These are phyloP conservation scores for Naganishia liquefaciens DNA, from an alignment of 1,284 basidiomycete genomes.

Conservation along the genomic window DNA sequence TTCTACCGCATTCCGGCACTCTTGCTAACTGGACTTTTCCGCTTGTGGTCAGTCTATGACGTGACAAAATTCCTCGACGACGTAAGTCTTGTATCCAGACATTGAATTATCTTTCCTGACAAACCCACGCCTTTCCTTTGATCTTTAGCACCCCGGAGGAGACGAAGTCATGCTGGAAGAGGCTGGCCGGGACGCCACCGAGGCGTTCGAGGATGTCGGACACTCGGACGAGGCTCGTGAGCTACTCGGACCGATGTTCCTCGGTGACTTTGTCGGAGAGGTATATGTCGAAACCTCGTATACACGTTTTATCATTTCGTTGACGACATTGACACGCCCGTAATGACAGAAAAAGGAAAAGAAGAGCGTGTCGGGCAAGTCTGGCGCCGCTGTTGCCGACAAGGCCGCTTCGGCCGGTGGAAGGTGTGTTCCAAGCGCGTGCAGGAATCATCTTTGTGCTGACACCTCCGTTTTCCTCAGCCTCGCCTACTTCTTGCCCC, in stretches of 20 bases:
- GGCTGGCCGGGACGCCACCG: slow-evolving; percentile 89
- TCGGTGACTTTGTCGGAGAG: slow-evolving; percentile 74
- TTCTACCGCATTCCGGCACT: background rate
- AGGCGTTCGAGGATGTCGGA: slow-evolving; percentile 98
- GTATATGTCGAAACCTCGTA: slow-evolving; percentile 43
- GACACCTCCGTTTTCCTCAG: slow-evolving; percentile 22
- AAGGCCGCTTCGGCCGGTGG: slow-evolving; percentile 35
- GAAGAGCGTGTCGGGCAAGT: slow-evolving; percentile 20
- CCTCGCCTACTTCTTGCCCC: slow-evolving; percentile 44
- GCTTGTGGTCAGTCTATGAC: slow-evolving; percentile 75
- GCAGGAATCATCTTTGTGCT: background rate
- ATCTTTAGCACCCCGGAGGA: slow-evolving; percentile 84
- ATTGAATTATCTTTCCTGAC: background rate
- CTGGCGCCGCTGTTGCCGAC: slow-evolving; percentile 35
- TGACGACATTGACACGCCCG: background rate
- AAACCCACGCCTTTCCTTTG: background rate
- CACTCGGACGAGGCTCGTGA: slow-evolving; percentile 97
- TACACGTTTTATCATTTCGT: background rate
- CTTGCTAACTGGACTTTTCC: background rate
- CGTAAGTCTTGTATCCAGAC: slow-evolving; percentile 58
- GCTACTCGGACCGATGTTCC: slow-evolving; percentile 73
- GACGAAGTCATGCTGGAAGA: slow-evolving; percentile 96
- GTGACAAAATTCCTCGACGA: slow-evolving; percentile 94
- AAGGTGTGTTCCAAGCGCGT: slow-evolving; percentile 2
- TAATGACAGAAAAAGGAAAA: slow-evolving; percentile 32